Evolutionary conservation across 768 basidiomycete genomes (phyloP), one percentile per base, ranked within the genome.

Genomic region (Pisolithus orientalis): DNA sequence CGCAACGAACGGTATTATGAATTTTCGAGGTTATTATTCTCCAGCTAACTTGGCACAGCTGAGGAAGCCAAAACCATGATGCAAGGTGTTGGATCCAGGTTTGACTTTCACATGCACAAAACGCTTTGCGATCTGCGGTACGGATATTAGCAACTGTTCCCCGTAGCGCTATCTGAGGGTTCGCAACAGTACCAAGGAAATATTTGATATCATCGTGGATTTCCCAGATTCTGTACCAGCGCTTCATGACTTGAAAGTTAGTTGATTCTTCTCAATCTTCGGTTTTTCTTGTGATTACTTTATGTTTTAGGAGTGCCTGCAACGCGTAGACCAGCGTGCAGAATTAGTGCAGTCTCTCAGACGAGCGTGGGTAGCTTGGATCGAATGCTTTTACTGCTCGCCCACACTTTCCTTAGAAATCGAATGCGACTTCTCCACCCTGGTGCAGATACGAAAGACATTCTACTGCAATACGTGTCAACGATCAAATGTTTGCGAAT

Each of bases 191-290:
- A 86, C 82, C 53, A 76, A 73, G 46, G 94, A 98, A 65, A 86
- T 98, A 17, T 98, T 96, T 63, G 92, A 95, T 58, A 96, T 98
- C 51, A 95, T 98, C 53, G 84, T 97, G 51, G 91, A 95, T 61
- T 94, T 83, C 59, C 94, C 95, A 0, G 89, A 94, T 54, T 95
- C 94, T 0, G 76, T 74, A 57, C 83, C 85, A 4, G 94, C 93
- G 0, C 70, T 98, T 17, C 78, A 87, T 52, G 96, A 99, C 69
- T 75, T 98, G 17, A 87, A 82, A 71, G 93, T 90, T 24, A 66
- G 49, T 16, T 28, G 11, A 38, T 39, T 27, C 8, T 24, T 43
- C 31, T 45, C 37, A 21, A 5, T 50, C 44, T 4, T 14, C 38
- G 29, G 38, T 44, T 27, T 44, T 54, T 47, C 50, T 32, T 27